Base-by-base conservation (phyloP, 2,329 filamentous ascomycete genomes). In the Xenoacremonium recifei region DNA sequence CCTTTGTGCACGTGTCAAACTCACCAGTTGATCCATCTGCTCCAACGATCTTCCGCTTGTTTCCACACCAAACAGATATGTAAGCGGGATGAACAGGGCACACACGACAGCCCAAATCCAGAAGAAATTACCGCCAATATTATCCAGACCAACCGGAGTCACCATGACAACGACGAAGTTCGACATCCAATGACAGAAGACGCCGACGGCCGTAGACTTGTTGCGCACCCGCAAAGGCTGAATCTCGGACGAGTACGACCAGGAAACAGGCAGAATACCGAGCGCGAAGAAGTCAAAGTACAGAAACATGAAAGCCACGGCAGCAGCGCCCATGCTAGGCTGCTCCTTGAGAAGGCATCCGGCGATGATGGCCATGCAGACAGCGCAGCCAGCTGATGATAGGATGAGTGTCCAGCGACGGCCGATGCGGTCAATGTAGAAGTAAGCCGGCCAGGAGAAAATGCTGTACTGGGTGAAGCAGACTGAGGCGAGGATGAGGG, bases 21-120 rank as follows among this genome's bases (percentile, higher is more conserved):
- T n/a, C n/a, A 42, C 37, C 35, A 43, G 39, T 4, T 43, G 40
- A 15, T 43, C 40, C 6, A 43, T 36, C 30, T 43, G 23, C 21
- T 43, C 40, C 1, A 43, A 21, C 16, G 40, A 39, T 2, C 40
- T 20, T 1, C 40, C 40, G 13, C 35, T 39, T 1, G 40, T 43
- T 31, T 43, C 40, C 2, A 43, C 40, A 17, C 40, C 40, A 31
- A 43, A 43, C 5, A 43, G 17, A 23, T 43, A 43, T 9, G 35
- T 30, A 2, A 43, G 18, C 3, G 40, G 40, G 3, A 43, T 36
- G 15, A 43, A 43, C 18, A 43, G 4, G 0, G 40, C 40, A 19
- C 40, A 43, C 4, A 43, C 39, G 19, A 39, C 23, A 21, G 40
- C 40, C 40, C 40, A 43, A 33, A 43, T 43, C 36, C 40, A 43